Evolutionary conservation across 2,329 filamentous ascomycete genomes (phyloP).

Genomic region (Botrytis byssoidea): DNA sequence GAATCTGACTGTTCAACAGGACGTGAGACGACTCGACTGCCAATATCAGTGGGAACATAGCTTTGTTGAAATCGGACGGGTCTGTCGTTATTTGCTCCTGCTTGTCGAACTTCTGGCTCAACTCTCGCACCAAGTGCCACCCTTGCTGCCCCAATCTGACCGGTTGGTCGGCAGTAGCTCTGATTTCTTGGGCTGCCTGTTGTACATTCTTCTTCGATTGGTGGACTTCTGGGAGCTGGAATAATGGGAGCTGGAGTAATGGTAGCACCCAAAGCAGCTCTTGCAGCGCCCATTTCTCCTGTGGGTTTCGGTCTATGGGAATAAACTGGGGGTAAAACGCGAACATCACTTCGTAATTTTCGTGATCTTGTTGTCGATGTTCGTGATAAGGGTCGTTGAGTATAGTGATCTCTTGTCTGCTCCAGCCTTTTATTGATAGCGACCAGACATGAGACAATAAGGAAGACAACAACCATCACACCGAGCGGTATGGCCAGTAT

Average conservation of each 20-base stretch:
- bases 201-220: not conserved
- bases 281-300: slow-evolving; percentile 1
- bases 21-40: not conserved
- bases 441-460: accelerated
- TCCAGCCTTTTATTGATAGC: not conserved
- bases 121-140: not conserved
- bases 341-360: not conserved
- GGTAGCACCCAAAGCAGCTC: slow-evolving; percentile 3
- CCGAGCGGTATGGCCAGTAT: not conserved
- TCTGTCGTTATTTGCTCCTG: not conserved
- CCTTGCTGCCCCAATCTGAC: not conserved
- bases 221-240: not conserved
- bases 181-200: not conserved
- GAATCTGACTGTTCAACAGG: not conserved
- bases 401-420: not conserved
- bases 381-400: not conserved
- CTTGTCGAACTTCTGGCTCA: not conserved
- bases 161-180: not conserved
- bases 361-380: not conserved
- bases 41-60: not conserved
- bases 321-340: not conserved
- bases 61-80: not conserved
- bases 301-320: not conserved
- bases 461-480: not conserved
- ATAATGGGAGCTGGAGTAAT: not conserved